Percentiles rank a stretch among this genome's conserved stretches.
Conservation (phyloP, 2,329 filamentous ascomycete species). For the Trichoderma sp. region DNA sequence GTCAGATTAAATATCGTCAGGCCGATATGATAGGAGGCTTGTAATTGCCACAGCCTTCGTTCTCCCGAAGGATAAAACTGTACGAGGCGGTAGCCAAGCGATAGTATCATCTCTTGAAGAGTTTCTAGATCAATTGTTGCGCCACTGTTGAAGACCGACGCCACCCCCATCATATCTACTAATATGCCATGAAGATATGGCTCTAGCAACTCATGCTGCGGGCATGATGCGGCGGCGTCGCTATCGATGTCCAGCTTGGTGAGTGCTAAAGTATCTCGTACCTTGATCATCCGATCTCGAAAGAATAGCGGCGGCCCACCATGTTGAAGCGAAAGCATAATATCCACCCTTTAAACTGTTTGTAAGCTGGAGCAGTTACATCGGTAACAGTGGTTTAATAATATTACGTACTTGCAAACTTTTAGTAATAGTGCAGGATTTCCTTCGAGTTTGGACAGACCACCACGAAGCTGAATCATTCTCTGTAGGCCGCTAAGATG, state of each 20-base stretch:
- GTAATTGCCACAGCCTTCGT: not conserved
- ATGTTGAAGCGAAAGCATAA: slow-evolving; percentile 25
- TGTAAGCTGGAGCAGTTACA: not conserved
- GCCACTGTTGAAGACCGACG: not conserved
- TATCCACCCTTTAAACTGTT: slow-evolving; percentile 18
- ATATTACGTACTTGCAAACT: slow-evolving; percentile 32
- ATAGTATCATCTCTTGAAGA: not conserved
- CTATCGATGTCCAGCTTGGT: slow-evolving; percentile 2
- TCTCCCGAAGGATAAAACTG: not conserved
- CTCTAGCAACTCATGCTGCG: not conserved
- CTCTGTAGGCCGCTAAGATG: slow-evolving; percentile 29
- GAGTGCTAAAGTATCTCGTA: slow-evolving; percentile 6
- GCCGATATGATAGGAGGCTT: slow-evolving; percentile 22
- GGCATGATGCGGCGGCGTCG: not conserved
- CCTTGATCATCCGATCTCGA: slow-evolving; percentile 23
- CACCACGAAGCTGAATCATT: slow-evolving; percentile 30
- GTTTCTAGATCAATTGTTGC: not conserved
- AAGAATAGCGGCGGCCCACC: slow-evolving; percentile 26
- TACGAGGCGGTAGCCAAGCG: not conserved
- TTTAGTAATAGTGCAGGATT: slow-evolving; percentile 30
- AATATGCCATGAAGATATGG: not conserved
- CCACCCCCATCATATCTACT: not conserved
- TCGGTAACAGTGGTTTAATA: not conserved
- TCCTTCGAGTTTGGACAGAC: slow-evolving; percentile 29
- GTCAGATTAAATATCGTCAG: slow-evolving; percentile 21